Percentiles rank a stretch among this genome's conserved stretches.
These are phyloP conservation scores for Boletellus emodensis DNA, from an alignment of 768 basidiomycete genomes.

Conservation along the genomic window DNA sequence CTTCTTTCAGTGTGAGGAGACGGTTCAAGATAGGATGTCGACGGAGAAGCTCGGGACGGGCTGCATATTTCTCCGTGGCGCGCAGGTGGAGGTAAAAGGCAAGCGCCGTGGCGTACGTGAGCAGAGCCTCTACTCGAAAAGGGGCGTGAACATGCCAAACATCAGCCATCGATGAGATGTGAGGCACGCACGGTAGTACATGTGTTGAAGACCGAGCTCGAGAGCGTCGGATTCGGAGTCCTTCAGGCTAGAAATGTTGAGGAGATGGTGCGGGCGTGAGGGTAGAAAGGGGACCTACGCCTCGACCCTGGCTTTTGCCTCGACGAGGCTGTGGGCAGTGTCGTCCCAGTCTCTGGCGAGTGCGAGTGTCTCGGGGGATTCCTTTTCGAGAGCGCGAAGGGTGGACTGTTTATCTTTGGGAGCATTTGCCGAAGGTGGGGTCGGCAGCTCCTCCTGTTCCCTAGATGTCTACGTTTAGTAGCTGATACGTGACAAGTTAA, in stretches of 20 bases:
- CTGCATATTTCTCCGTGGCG: slow-evolving; percentile 58
- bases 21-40: slow-evolving; percentile 71
- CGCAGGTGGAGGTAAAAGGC: slow-evolving; percentile 93
- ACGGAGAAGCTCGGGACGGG: slow-evolving; percentile 58
- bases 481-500: neutral
- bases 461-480: slow-evolving; percentile 15
- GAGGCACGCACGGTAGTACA: slow-evolving; percentile 80
- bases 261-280: neutral
- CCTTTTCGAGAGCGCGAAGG: slow-evolving; percentile 68
- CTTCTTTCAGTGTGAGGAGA: slow-evolving; percentile 78
- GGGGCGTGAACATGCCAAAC: neutral
- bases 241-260: slow-evolving; percentile 41
- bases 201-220: slow-evolving; percentile 66
- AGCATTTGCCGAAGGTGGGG: slow-evolving; percentile 18
- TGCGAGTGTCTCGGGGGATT: slow-evolving; percentile 73
- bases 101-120: slow-evolving; percentile 86
- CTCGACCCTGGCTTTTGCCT: slow-evolving; percentile 49
- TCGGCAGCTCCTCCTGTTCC: slow-evolving; percentile 6
- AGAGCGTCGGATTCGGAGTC: slow-evolving; percentile 47
- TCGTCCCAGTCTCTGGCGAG: slow-evolving; percentile 84
- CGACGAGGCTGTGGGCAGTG: slow-evolving; percentile 50
- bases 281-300: slow-evolving; percentile 40
- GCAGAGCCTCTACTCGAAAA: slow-evolving; percentile 63
- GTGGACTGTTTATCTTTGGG: slow-evolving; percentile 57
- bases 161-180: neutral